Conservation (phyloP, 495 filamentous ascomycete genomes). For the Tetracladium marchalianum region DNA sequence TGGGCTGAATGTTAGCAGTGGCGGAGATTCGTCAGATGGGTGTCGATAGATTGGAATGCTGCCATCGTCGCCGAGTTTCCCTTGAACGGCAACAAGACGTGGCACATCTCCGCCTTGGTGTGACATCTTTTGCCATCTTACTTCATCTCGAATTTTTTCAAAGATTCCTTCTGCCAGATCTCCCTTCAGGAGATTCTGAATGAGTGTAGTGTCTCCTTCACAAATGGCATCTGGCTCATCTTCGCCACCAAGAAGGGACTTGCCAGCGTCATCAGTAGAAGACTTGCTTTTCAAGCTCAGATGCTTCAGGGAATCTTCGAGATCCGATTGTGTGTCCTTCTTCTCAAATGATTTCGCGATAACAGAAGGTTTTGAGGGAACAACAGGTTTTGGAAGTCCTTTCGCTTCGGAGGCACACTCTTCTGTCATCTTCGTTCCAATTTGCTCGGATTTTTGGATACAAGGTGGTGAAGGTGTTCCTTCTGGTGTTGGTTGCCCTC, state of each 20-base stretch:
- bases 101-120: constrained; percentile 89
- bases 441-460: background rate
- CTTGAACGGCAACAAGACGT: constrained; percentile 87
- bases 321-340: no score
- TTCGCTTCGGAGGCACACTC: no score
- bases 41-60: constrained; percentile 88
- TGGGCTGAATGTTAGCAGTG: constrained; percentile 62
- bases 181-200: constrained; percentile 53
- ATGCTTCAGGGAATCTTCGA: no score
- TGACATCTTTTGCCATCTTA: constrained; percentile 86
- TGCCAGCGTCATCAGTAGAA: no score
- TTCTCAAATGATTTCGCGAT: no score
- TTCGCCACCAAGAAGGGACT: background rate
- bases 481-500: background rate
- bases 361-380: no score
- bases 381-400: no score
- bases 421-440: background rate
- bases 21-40: constrained; percentile 82
- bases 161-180: constrained; percentile 50
- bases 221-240: constrained; percentile 27
- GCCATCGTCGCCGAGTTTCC: constrained; percentile 57
- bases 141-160: constrained; percentile 60
- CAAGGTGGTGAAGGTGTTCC: background rate
- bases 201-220: constrained; percentile 72
- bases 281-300: no score